Evolutionary conservation across 2,329 filamentous ascomycete genomes (phyloP).

Genomic region (Didymella glomerata): DNA sequence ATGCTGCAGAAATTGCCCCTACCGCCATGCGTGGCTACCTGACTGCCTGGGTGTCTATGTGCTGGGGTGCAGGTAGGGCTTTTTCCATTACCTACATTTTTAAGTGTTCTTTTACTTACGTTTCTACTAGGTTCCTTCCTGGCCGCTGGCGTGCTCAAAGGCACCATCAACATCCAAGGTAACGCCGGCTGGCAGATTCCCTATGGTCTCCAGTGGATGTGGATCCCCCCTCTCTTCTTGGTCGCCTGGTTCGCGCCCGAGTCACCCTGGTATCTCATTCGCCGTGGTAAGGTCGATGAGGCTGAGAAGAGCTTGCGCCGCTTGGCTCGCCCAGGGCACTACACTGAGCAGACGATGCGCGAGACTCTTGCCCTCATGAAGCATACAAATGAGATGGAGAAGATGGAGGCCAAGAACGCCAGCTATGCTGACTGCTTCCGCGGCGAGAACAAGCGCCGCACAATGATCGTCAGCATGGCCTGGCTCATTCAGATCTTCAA

Average conservation of each 20-base stretch:
- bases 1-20: constrained; percentile 67
- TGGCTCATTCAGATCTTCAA: neutral
- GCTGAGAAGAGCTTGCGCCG: constrained; percentile 61
- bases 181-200: constrained; percentile 70
- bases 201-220: constrained; percentile 77
- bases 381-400: neutral
- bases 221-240: constrained; percentile 69
- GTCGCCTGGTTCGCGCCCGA: constrained; percentile 72
- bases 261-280: constrained; percentile 75
- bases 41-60: constrained; percentile 72
- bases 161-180: constrained; percentile 47
- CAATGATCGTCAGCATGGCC: neutral
- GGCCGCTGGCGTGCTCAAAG: constrained; percentile 71
- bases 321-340: constrained; percentile 51
- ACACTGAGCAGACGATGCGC: neutral
- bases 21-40: constrained; percentile 61
- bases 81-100: no score
- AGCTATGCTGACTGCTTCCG: neutral
- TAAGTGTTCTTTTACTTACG: no score
- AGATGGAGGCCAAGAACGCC: neutral
- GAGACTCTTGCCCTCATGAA: neutral
- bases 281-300: constrained; percentile 66
- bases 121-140: constrained; percentile 66
- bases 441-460: neutral
- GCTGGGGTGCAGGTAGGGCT: constrained; percentile 68